phyloP scores from a whole-genome alignment of 202 grass and related monocot species.

The Dendrocalamus latiflorus region DNA sequence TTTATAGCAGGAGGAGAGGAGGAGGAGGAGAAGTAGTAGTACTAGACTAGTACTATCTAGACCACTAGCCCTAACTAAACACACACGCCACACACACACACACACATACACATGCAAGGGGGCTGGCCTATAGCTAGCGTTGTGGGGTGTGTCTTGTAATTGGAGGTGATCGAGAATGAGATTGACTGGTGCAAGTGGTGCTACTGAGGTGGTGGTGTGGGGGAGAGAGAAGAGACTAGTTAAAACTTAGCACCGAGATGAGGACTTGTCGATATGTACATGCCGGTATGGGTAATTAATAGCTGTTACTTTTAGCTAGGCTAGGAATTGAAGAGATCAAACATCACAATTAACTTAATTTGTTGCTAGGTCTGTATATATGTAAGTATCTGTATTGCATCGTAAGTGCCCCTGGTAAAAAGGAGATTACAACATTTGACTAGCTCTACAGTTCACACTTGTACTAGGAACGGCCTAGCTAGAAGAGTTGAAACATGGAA shows the following conservation, averaged over 20 bases:
- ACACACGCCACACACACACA: slow-evolving; percentile 40
- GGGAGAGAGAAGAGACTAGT: neutral
- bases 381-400: too few species aligned
- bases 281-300: slow-evolving; percentile 21
- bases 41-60: slow-evolving; percentile 19
- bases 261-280: slow-evolving; percentile 14
- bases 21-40: neutral
- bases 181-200: slow-evolving; percentile 39
- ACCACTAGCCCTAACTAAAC: slow-evolving; percentile 37
- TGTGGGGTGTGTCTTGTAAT: neutral
- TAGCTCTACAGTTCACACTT: neutral
- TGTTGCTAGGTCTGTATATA: too few species aligned
- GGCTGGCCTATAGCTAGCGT: neutral
- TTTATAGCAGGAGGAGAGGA: slow-evolving; percentile 28
- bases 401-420: slow-evolving; percentile 18
- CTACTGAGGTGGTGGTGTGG: neutral
- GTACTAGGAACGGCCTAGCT: neutral
- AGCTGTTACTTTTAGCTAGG: slow-evolving; percentile 38
- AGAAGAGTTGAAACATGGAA: slow-evolving; percentile 15
- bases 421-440: slow-evolving; percentile 4
- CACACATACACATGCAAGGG: neutral
- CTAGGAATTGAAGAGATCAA: neutral
- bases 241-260: slow-evolving; percentile 29
- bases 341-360: neutral
- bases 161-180: slow-evolving; percentile 19